phyloP scores from a whole-genome alignment of 768 basidiomycete species.

The Lactarius akahatsu region DNA sequence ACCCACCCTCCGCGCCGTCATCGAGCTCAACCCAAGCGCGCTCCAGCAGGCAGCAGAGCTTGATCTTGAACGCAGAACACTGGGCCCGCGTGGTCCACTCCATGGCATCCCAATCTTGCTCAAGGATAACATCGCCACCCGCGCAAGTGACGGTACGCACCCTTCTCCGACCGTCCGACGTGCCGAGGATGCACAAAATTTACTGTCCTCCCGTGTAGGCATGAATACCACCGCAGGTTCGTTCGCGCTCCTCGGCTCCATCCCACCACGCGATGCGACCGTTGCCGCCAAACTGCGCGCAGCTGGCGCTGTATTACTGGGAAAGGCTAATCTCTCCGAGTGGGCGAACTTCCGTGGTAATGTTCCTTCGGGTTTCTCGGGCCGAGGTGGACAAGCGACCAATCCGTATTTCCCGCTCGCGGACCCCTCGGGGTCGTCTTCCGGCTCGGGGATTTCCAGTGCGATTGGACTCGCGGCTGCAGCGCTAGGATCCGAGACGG shows the following conservation, averaged over 20 bases:
- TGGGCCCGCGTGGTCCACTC: constrained; percentile 34
- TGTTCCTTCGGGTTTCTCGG: constrained; percentile 46
- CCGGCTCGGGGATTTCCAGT: constrained; percentile 43
- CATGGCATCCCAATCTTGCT: constrained; percentile 40
- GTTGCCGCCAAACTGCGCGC: constrained; percentile 37
- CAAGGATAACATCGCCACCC: constrained; percentile 40
- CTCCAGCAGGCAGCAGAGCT: constrained; percentile 38
- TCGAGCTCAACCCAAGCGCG: constrained; percentile 43
- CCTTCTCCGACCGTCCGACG: too few species aligned
- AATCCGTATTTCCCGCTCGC: constrained; percentile 45
- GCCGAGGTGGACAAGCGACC: constrained; percentile 46
- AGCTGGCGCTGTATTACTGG: constrained; percentile 42
- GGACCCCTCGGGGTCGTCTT: constrained; percentile 43
- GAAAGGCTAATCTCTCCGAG: constrained; percentile 45
- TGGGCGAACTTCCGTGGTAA: constrained; percentile 43
- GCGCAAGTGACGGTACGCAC: constrained; percentile 34
- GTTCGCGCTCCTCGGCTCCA: constrained; percentile 37
- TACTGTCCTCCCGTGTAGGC: constrained; percentile 29
- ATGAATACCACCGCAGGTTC: constrained; percentile 43
- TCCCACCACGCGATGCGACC: constrained; percentile 38
- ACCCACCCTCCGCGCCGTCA: constrained; percentile 40
- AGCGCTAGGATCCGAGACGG: constrained; percentile 48
- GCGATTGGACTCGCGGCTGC: constrained; percentile 46
- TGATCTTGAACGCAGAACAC: constrained; percentile 31
- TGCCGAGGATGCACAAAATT: constrained; percentile 33